Evolutionary conservation across 1,284 basidiomycete genomes (phyloP), one percentile per base, ranked within the genome.

Genomic region (Pseudozyma sp.): DNA sequence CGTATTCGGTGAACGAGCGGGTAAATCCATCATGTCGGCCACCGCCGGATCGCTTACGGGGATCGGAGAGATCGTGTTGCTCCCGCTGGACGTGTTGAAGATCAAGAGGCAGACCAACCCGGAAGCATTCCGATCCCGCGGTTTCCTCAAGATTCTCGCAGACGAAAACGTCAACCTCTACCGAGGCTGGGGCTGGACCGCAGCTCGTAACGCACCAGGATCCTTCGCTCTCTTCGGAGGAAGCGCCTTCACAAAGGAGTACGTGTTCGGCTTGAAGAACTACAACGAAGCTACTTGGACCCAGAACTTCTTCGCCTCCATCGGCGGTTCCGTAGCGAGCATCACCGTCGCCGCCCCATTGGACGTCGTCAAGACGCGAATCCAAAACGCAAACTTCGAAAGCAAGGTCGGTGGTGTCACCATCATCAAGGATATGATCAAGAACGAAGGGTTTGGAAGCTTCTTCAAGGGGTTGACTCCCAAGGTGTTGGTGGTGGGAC

Each of bases 381-480:
- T 98, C 75, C 96, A 98, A 85, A 97, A 97, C 85, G 94, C 94
- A 74, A 97, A 97, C 88, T 99, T 99, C 84, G 93, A 96, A 87
- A 89, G 88, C 59, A 94, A 94, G 84, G 92, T 88, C 37, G 89
- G 90, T 40, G 96, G 97, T n/a, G 80, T 92, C 54, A 90, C 90
- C 1, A 92, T 98, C 58, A 87, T 98, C 74, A 90, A 89, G 84
- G 96, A 98, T 46, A 88, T 99, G 79, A 85, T 98, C 84, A 91
- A 90, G 85, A 89, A 93, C 70, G 96, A 99, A 86, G 96, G 96
- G 37, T 58, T 87, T 7, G 83, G 86, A 0, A 93, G 94, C n/a
- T 92, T 98, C 86, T 98, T 99, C 89, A 98, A 99, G 87, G 95
- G 95, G 40, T 87, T 97, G 75, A 97, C 94, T 34, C 81, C 84